Evolutionary conservation across 768 basidiomycete genomes (phyloP).

Genomic region (Rhodosporidiobolus odoratus): DNA sequence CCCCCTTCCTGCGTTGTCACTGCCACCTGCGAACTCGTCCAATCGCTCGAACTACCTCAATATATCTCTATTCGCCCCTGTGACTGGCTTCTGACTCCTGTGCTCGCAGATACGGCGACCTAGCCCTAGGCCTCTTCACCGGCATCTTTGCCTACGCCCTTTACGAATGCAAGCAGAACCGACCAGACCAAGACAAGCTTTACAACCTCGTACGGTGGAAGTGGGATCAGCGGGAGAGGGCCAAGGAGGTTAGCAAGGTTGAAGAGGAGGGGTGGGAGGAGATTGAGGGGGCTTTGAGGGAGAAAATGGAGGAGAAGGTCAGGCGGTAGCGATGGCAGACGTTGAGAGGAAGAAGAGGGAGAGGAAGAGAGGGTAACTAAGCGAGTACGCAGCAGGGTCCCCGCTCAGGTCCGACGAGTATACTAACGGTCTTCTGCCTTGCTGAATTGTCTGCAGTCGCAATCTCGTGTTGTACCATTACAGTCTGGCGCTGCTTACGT

Average conservation of each 20-base stretch:
- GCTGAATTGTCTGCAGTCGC: too few species aligned
- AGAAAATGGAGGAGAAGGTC: neutral
- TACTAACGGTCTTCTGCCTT: too few species aligned
- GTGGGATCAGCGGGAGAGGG: neutral
- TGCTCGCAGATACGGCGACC: conserved; percentile 11
- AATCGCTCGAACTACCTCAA: too few species aligned
- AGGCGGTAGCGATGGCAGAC: neutral
- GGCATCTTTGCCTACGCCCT: conserved; percentile 20
- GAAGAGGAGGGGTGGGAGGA: conserved; percentile 7
- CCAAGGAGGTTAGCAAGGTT: neutral
- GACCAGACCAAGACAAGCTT: conserved; percentile 4
- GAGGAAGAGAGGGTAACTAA: neutral
- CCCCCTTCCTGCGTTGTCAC: too few species aligned
- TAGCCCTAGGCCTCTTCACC: conserved; percentile 4
- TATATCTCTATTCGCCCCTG: too few species aligned
- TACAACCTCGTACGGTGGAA: conserved; percentile 22
- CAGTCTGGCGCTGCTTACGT: too few species aligned
- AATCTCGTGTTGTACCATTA: too few species aligned
- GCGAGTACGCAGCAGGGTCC: neutral
- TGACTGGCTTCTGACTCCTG: too few species aligned
- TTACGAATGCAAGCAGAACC: conserved; percentile 10
- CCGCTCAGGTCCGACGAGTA: too few species aligned
- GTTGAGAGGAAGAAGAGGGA: too few species aligned
- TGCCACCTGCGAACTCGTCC: too few species aligned
- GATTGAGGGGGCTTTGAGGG: conserved; percentile 7